Conservation (phyloP, 2,329 filamentous ascomycete species). For the Sphaerulina musiva region DNA sequence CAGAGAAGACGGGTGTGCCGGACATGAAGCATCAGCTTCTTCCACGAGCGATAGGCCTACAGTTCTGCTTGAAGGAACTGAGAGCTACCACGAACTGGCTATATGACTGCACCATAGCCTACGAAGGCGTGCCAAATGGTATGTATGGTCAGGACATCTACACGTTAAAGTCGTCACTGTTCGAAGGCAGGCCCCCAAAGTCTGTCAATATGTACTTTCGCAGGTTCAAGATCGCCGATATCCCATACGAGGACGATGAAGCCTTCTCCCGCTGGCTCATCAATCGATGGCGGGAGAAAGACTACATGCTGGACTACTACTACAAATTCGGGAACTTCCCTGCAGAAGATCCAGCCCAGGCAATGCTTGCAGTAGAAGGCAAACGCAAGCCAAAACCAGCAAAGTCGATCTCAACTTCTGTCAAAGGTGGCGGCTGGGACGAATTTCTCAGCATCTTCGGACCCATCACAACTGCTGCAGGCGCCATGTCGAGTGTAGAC, state of each 20-base stretch:
- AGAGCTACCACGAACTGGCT: conserved; percentile 70
- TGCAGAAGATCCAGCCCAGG: conserved; percentile 46
- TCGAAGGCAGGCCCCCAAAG: conserved; percentile 81
- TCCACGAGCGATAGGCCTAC: conserved; percentile 72
- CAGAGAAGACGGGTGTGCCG: conserved; percentile 64
- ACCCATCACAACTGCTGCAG: conserved; percentile 46
- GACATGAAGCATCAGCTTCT: conserved; percentile 70
- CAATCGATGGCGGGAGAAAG: conserved; percentile 87
- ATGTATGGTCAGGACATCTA: conserved; percentile 88
- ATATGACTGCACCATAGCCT: conserved; percentile 91
- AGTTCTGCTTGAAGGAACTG: conserved; percentile 71
- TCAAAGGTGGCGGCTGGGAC: conserved; percentile 46
- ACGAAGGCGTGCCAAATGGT: conserved; percentile 79
- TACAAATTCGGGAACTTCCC: conserved; percentile 70
- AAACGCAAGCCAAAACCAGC: conserved; percentile 36
- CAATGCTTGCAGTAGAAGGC: conserved; percentile 35
- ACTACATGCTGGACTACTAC: conserved; percentile 79
- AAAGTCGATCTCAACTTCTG: conserved; percentile 44
- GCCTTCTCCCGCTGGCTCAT: conserved; percentile 79
- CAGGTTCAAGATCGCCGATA: conserved; percentile 70
- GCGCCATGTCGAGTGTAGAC: conserved; percentile 43
- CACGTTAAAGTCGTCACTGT: conserved; percentile 77
- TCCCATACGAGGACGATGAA: conserved; percentile 68
- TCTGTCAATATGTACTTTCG: conserved; percentile 98
- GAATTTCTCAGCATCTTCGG: conserved; percentile 49